Percentiles rank a stretch among this genome's conserved stretches.
phyloP scores from a whole-genome alignment of 208 protist species.

The Acanthamoeba quina region DNA sequence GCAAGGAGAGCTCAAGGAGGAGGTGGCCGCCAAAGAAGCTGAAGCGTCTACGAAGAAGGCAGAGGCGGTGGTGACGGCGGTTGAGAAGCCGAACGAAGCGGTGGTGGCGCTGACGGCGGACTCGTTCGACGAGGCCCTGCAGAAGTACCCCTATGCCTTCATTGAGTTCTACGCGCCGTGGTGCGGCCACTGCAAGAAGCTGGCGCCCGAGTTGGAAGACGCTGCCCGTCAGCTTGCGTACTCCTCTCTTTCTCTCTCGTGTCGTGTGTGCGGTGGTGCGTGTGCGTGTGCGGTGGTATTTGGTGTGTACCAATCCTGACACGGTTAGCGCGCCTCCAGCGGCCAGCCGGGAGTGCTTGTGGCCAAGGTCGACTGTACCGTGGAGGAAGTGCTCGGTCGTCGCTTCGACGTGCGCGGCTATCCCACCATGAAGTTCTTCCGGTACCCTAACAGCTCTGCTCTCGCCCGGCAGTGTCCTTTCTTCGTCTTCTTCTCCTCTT shows the following conservation, averaged over 20 bases:
- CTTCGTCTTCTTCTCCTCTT: no score
- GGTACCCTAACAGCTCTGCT: neutral
- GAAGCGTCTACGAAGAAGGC: neutral
- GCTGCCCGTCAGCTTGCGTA: conserved; percentile 6
- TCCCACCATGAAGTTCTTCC: conserved; percentile 63
- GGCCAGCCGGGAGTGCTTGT: neutral
- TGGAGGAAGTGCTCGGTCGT: conserved; percentile 19
- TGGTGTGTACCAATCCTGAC: neutral
- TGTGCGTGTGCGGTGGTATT: no score
- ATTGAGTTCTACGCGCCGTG: conserved; percentile 78
- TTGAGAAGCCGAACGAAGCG: neutral
- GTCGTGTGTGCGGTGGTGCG: neutral
- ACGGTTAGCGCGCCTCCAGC: neutral
- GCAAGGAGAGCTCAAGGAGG: neutral
- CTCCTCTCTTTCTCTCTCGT: neutral
- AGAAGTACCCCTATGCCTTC: conserved; percentile 2
- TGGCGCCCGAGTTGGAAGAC: conserved; percentile 67
- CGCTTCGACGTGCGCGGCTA: conserved; percentile 31
- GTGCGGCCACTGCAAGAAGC: conserved; percentile 79
- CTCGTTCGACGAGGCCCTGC: neutral
- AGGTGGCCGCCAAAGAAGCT: neutral
- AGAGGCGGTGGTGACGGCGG: neutral
- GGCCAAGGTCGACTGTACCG: conserved; percentile 70
- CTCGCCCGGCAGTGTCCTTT: neutral
- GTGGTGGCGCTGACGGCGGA: neutral